Conservation (phyloP, 2,329 filamentous ascomycete genomes). For the Lizonia empirigonia region DNA sequence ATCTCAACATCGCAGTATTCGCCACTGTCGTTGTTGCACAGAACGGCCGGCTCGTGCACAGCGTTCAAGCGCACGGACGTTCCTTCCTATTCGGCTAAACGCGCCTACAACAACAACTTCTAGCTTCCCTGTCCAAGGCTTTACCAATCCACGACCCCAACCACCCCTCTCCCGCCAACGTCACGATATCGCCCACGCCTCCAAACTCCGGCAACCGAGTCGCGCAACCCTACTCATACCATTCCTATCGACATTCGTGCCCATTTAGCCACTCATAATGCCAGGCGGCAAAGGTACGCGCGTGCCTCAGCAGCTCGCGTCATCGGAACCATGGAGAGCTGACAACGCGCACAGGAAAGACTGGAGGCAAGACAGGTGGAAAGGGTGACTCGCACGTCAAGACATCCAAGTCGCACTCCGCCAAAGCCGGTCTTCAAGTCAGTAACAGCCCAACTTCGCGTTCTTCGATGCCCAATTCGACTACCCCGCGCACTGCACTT, state of each 20-base stretch:
- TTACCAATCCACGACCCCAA: constrained; percentile 31
- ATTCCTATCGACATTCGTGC: constrained; percentile 30
- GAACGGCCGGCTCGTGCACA: constrained; percentile 28
- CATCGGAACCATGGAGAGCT: constrained; percentile 24
- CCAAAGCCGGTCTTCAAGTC: constrained; percentile 94
- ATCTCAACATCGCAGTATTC: neutral
- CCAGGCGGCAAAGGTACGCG: constrained; percentile 93
- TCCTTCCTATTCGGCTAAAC: constrained; percentile 36
- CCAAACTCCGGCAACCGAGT: constrained; percentile 33
- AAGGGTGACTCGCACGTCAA: constrained; percentile 80
- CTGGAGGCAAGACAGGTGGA: constrained; percentile 86
- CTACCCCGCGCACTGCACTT: constrained; percentile 25
- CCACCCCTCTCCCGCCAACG: constrained; percentile 43
- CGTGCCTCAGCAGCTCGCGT: constrained; percentile 33
- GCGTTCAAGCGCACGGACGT: constrained; percentile 26
- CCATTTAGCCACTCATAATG: constrained; percentile 54
- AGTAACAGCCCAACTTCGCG: constrained; percentile 50
- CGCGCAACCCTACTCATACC: constrained; percentile 40
- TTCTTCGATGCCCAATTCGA: constrained; percentile 24
- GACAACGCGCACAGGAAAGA: constrained; percentile 53
- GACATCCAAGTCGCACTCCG: constrained; percentile 90
- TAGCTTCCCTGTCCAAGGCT: constrained; percentile 32
- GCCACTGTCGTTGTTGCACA: constrained; percentile 15
- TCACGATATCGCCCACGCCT: constrained; percentile 37
- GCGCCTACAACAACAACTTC: constrained; percentile 41